Base-by-base conservation (phyloP, 176 grass and related monocot genomes). In the Aegilops tauschii region DNA sequence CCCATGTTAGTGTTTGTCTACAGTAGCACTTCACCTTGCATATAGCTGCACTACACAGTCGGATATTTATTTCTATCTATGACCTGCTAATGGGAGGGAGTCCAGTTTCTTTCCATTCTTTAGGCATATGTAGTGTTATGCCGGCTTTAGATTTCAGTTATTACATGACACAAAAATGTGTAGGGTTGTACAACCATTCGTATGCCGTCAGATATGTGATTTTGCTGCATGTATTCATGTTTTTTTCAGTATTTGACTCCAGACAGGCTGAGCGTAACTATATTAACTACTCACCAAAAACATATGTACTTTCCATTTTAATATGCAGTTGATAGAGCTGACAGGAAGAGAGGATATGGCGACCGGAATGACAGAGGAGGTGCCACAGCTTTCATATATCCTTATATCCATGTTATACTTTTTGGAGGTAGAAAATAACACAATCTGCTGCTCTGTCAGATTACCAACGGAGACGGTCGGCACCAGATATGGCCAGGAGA, bases 271-370 rank as follows among this genome's bases (percentile, higher is more conserved):
- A 80, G 49, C 31, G 5, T 32, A 23, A 29, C 2, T 32, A 27
- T 79, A 8, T 42, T 76, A 34, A 31, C 10, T 42, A 45, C 47
- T 67, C 39, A 76, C 50, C 12, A 82, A 76, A 76, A 36, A 59
- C 56, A 58, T 14, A 31, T 31, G 21, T 32, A 59, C n/a, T 86
- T 63, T 67, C 56, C 27, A 11, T 82, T 81, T 42, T 36, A 67
- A 77, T 80, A 18, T 90, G 67, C 88, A 99, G 97, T 94, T 94
- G 94, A 93, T 71, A 94, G 85, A 90, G 65, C 31, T 73, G 90
- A 91, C 70, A 80, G 86, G 40, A 91, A 96, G 52, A 86, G 91
- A 88, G 97, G 94, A 44, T 86, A 94, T 12, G 89, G 89, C 14
- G 94, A 92, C 13, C 83, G 92, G 72, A 95, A 94, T 34, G 92